phyloP scores from a whole-genome alignment of 1,284 basidiomycete species.

The Cerioporus squamosus region DNA sequence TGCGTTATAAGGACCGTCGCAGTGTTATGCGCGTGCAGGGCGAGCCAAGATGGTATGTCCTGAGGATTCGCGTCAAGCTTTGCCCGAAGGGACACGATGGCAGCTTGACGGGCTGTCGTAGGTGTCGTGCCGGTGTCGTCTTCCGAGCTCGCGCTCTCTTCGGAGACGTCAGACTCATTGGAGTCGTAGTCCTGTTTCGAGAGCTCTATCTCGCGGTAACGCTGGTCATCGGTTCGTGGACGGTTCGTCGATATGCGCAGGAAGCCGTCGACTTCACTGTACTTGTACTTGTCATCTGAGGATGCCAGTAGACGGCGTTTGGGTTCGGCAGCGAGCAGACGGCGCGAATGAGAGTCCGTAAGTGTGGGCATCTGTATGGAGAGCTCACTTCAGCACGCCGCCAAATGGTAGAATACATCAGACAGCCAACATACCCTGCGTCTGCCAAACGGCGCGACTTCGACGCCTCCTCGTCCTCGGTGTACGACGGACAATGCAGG shows the following conservation, averaged over 20 bases:
- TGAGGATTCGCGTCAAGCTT: constrained; percentile 53
- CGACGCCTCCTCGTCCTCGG: constrained; percentile 59
- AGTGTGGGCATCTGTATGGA: constrained; percentile 52
- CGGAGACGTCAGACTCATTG: constrained; percentile 47
- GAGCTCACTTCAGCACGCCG: background rate
- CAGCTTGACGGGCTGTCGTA: constrained; percentile 60
- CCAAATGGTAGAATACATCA: too few species aligned
- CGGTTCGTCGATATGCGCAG: constrained; percentile 52
- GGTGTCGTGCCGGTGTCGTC: constrained; percentile 38
- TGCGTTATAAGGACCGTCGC: constrained; percentile 59
- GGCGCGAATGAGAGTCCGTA: constrained; percentile 57
- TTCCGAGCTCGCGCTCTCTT: constrained; percentile 34
- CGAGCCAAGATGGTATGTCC: constrained; percentile 65
- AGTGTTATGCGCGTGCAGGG: constrained; percentile 62
- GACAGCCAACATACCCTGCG: constrained; percentile 47
- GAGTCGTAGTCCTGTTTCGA: constrained; percentile 42
- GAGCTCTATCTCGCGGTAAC: constrained; percentile 55
- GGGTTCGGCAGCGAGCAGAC: constrained; percentile 54
- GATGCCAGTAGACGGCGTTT: constrained; percentile 49
- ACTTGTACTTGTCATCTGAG: constrained; percentile 43
- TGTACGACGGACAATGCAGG: constrained; percentile 49
- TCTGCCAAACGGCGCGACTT: constrained; percentile 54
- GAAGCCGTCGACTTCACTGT: constrained; percentile 69
- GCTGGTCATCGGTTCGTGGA: constrained; percentile 40
- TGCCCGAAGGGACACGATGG: constrained; percentile 62